Conservation (phyloP, 257 asterid species). For the Agastache rugosa region DNA sequence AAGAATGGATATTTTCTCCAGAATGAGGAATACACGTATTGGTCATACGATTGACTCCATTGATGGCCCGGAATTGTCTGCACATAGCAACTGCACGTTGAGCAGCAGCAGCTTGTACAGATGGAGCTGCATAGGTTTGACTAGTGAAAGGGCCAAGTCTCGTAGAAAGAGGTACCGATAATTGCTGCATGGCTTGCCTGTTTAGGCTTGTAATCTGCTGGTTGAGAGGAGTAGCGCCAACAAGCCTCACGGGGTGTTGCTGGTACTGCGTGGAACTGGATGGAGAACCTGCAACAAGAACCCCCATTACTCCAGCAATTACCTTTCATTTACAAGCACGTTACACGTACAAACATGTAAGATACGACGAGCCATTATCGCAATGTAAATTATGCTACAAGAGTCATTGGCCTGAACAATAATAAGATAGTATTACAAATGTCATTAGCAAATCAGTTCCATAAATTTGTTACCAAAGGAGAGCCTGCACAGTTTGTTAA, state of each 20-base stretch:
- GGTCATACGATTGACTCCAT: constrained; percentile 36
- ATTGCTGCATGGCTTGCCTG: constrained; percentile 30
- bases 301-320: not conserved
- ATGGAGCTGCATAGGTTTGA: constrained; percentile 39
- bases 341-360: not conserved
- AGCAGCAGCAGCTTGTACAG: constrained; percentile 30
- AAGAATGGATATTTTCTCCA: constrained; percentile 50
- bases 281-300: constrained; percentile 49
- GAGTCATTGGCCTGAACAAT: not conserved
- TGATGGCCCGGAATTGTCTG: not conserved
- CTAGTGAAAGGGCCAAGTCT: constrained; percentile 28
- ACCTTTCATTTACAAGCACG: not conserved
- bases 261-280: constrained; percentile 47
- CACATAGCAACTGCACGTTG: constrained; percentile 41
- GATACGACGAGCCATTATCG: not conserved
- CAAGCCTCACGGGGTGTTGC: constrained; percentile 40
- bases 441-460: not conserved
- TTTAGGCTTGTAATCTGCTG: constrained; percentile 14
- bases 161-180: constrained; percentile 11
- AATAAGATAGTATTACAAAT: not conserved
- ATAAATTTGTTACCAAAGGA: constrained; percentile 2
- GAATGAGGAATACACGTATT: constrained; percentile 27
- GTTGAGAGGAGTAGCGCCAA: constrained; percentile 23
- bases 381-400: not conserved
- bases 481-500: constrained; percentile 4